phyloP scores from a whole-genome alignment of 805 yeast species.

The Candida succiphila region DNA sequence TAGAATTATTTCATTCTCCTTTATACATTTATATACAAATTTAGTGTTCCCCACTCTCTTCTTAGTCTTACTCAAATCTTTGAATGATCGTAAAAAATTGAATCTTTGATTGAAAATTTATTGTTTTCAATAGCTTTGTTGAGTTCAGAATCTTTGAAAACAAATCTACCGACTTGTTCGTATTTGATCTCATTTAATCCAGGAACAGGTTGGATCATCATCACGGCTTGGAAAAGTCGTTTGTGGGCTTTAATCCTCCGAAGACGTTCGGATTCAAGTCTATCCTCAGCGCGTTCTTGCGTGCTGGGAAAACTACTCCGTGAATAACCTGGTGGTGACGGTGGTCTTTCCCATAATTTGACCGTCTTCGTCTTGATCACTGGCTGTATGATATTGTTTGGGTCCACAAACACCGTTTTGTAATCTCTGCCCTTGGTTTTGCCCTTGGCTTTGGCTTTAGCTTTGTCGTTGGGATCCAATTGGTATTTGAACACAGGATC shows the following conservation, averaged over 20 bases:
- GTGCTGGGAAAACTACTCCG: conserved; percentile 50
- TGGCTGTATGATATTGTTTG: neutral
- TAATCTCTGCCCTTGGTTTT: conserved; percentile 1
- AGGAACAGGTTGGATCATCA: conserved; percentile 9
- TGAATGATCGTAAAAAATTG: conserved; percentile 17
- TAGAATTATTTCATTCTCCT: neutral
- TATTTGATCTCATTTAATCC: conserved; percentile 2
- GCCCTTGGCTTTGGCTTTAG: neutral
- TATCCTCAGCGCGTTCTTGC: conserved; percentile 35
- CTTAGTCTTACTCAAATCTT: conserved; percentile 5
- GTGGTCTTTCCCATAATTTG: conserved; percentile 21
- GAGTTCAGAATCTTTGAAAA: conserved; percentile 32
- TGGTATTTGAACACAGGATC: conserved; percentile 19
- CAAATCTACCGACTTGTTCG: conserved; percentile 27
- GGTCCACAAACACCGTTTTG: neutral
- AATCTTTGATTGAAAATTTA: conserved; percentile 23
- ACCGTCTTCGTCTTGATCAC: conserved; percentile 12
- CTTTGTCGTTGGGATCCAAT: neutral
- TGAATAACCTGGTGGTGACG: conserved; percentile 49
- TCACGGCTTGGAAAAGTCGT: conserved; percentile 33
- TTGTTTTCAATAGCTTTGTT: conserved; percentile 27
- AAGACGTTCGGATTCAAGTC: conserved; percentile 14
- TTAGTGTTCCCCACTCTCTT: neutral
- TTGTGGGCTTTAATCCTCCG: conserved; percentile 29
- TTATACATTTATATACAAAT: neutral